Evolutionary conservation across 371 early-diverging fungal species (phyloP).

Genomic region (Mortierella sp.): DNA sequence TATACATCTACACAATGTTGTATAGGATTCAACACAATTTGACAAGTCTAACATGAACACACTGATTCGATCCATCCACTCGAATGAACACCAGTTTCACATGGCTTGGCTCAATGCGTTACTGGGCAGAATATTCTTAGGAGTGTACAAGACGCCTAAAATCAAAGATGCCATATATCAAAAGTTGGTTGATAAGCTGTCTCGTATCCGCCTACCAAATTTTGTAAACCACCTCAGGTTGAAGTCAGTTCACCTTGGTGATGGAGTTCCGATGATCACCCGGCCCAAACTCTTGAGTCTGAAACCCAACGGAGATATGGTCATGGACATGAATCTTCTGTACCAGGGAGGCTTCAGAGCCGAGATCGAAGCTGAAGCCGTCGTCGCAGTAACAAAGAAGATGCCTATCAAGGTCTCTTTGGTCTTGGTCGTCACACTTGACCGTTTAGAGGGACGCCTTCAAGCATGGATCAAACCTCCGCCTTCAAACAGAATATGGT

Average conservation of each 20-base stretch:
- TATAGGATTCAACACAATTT: constrained; percentile 62
- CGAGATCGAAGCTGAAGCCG: constrained; percentile 79
- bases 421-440: constrained; percentile 78
- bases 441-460: constrained; percentile 78
- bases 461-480: constrained; percentile 85
- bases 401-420: constrained; percentile 82
- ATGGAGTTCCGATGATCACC: constrained; percentile 83
- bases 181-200: constrained; percentile 74
- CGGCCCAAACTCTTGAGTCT: constrained; percentile 81
- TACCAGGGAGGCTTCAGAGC: constrained; percentile 84
- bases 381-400: constrained; percentile 62
- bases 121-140: constrained; percentile 82
- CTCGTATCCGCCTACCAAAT: constrained; percentile 76
- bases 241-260: constrained; percentile 85
- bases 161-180: constrained; percentile 70
- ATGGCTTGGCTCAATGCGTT: constrained; percentile 92
- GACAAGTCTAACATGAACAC: constrained; percentile 71
- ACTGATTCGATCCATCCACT: constrained; percentile 68
- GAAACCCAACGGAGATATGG: constrained; percentile 79
- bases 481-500: constrained; percentile 91
- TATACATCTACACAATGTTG: too few species aligned
- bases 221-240: constrained; percentile 88
- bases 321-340: constrained; percentile 78
- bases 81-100: constrained; percentile 73
- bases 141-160: constrained; percentile 74